phyloP scores from a whole-genome alignment of 2,329 filamentous ascomycete genomes.

The Talaromyces piceae region DNA sequence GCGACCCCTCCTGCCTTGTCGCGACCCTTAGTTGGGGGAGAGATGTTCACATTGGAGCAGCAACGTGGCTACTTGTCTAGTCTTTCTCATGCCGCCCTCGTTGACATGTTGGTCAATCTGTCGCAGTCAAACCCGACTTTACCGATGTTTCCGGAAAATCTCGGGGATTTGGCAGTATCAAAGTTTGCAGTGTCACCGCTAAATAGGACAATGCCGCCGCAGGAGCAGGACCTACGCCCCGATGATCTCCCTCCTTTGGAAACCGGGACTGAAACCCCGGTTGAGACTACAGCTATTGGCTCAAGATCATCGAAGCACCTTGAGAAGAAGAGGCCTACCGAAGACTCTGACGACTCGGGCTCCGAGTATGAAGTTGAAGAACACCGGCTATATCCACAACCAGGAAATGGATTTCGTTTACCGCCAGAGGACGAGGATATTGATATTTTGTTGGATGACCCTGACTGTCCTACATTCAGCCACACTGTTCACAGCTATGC shows the following conservation, averaged over 20 bases:
- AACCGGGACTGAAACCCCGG: constrained; percentile 3
- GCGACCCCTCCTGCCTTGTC: background rate
- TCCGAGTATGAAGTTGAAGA: constrained; percentile 41
- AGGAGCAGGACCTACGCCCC: background rate
- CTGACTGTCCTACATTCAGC: constrained; percentile 49
- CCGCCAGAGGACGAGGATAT: constrained; percentile 52
- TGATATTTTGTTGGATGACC: constrained; percentile 56
- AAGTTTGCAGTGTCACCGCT: constrained; percentile 18
- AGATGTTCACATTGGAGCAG: constrained; percentile 34
- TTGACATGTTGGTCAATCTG: constrained; percentile 57
- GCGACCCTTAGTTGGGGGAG: constrained; percentile 20
- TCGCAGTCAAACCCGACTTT: constrained; percentile 57
- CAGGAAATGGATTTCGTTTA: constrained; percentile 55
- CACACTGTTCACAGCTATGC: constrained; percentile 34
- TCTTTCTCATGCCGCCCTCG: constrained; percentile 54
- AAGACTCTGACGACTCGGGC: constrained; percentile 34
- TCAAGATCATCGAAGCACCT: constrained; percentile 6
- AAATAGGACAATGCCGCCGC: constrained; percentile 4
- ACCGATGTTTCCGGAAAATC: constrained; percentile 52
- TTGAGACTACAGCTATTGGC: constrained; percentile 10
- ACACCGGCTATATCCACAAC: constrained; percentile 55
- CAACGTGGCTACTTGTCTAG: constrained; percentile 57
- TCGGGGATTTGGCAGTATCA: constrained; percentile 18
- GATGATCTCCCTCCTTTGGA: background rate
- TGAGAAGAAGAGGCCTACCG: constrained; percentile 15